Evolutionary conservation across 257 asterid genomes (phyloP), one percentile per base, ranked within the genome.

Genomic region (Solanum rostratum): DNA sequence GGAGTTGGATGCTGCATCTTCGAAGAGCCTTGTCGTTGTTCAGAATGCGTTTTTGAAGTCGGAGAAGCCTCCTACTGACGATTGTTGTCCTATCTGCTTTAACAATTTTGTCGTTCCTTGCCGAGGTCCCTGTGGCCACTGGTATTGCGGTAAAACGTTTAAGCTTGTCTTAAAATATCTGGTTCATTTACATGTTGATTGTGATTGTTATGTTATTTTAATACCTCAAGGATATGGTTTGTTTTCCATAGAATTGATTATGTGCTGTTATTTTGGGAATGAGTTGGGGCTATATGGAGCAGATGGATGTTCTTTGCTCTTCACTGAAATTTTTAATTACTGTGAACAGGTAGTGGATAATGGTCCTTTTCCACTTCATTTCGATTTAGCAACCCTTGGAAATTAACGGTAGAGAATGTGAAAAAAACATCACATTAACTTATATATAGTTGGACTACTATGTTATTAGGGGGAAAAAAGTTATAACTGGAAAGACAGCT

Each of bases 61-160:
- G 90, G 93, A 87, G 16, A 86, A 45, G 63, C 97, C 97, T 39
- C 96, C 96, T 5, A 53, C 88, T n/a, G 97, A 93, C 37, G 97
- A 93, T 84, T 93, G 92, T 46, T 93, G 97, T 87, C 94, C 97
- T 45, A 93, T 93, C 68, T 93, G 96, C 90, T 93, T 92, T 83
- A 89, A 89, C 33, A 76, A 66, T 70, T 93, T 93, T 79, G 88
- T 52, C 16, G 92, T 91, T 68, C 96, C 97, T 39, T 92, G 96
- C 85, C 89, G 92, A 50, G 95, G 91, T 76, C 90, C 96, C 69
- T 93, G 96, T 57, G 96, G 97, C 80, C 97, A 93, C 86, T 93
- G 97, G 97, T 93, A 91, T 88, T 93, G 97, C 83, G 97, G 97
- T 92, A 88, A 76, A 24, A 27, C 53, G 16, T 29, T 78, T 68